Evolutionary conservation across 306 rosid species (phyloP).

Genomic region (Quercus glauca): DNA sequence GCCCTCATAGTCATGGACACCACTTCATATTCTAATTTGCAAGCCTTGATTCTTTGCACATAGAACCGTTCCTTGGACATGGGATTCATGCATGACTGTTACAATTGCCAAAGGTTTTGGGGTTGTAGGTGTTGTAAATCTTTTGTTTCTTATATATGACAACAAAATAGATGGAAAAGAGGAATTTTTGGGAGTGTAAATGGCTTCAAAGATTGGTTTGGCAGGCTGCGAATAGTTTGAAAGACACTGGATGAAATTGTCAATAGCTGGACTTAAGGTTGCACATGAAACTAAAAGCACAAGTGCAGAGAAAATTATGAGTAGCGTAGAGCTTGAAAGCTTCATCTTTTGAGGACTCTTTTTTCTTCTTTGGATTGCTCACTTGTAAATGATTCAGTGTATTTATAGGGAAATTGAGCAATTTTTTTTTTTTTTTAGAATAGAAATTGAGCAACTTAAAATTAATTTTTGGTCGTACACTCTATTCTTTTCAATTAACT

Average conservation of each 20-base stretch:
- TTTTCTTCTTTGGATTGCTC: not conserved
- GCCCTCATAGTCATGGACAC: constrained; percentile 42
- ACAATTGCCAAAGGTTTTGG: constrained; percentile 31
- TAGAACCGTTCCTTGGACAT: constrained; percentile 21
- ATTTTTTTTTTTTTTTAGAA: too few relatives aligned
- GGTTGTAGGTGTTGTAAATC: constrained; percentile 17
- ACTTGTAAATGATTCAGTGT: too few relatives aligned
- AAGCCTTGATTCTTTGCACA: constrained; percentile 15
- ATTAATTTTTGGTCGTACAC: too few relatives aligned
- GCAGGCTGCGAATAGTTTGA: not conserved
- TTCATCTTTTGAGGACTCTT: not conserved
- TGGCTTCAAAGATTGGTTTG: constrained; percentile 16
- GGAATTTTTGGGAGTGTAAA: constrained; percentile 14
- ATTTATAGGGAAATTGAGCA: too few relatives aligned
- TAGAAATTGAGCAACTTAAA: too few relatives aligned
- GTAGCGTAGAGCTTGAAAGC: not conserved
- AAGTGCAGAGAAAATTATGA: not conserved
- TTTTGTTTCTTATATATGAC: constrained; percentile 19
- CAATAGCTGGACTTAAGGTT: not conserved
- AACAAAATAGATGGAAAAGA: constrained; percentile 7
- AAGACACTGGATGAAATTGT: constrained; percentile 11
- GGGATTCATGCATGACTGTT: constrained; percentile 13
- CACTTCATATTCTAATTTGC: constrained; percentile 35
- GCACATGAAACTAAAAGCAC: not conserved
- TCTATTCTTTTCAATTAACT: too few relatives aligned